phyloP scores from a whole-genome alignment of 2,329 filamentous ascomycete genomes.

The Phyllosticta citriasiana region DNA sequence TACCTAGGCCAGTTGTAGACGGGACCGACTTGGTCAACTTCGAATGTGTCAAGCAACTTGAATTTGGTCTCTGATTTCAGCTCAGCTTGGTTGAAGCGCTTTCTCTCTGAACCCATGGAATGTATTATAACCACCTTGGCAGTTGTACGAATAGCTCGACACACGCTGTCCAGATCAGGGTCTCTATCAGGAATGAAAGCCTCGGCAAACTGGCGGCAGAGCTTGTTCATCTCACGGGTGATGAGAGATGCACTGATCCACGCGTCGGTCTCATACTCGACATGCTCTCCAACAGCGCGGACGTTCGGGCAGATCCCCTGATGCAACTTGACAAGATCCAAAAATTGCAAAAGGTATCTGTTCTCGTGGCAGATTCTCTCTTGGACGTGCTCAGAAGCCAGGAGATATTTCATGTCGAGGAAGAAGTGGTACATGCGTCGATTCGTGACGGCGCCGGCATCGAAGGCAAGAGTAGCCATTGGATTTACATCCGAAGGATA shows the following conservation, averaged over 20 bases:
- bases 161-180: slow-evolving; percentile 57
- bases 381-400: slow-evolving; percentile 81
- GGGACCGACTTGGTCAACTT: slow-evolving; percentile 52
- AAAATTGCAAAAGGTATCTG: slow-evolving; percentile 84
- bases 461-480: slow-evolving; percentile 79
- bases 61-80: slow-evolving; percentile 80
- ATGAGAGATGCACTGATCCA: slow-evolving; percentile 96
- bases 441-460: slow-evolving; percentile 90
- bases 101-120: slow-evolving; percentile 79
- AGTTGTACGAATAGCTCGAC: slow-evolving; percentile 60
- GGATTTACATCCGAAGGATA: slow-evolving; percentile 84
- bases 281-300: slow-evolving; percentile 84
- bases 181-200: slow-evolving; percentile 63
- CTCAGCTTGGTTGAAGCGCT: slow-evolving; percentile 76
- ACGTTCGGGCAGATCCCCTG: slow-evolving; percentile 95
- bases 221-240: slow-evolving; percentile 85
- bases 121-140: slow-evolving; percentile 80
- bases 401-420: slow-evolving; percentile 82
- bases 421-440: slow-evolving; percentile 97
- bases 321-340: slow-evolving; percentile 90
- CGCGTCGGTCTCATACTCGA: slow-evolving; percentile 95
- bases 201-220: slow-evolving; percentile 81
- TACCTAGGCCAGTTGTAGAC: slow-evolving; percentile 40
- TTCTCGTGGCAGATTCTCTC: slow-evolving; percentile 72
- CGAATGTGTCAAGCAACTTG: slow-evolving; percentile 66